Percentiles rank a stretch among this genome's conserved stretches.
Conservation (phyloP, 1,284 basidiomycete genomes). For the Thelephora terrestris region DNA sequence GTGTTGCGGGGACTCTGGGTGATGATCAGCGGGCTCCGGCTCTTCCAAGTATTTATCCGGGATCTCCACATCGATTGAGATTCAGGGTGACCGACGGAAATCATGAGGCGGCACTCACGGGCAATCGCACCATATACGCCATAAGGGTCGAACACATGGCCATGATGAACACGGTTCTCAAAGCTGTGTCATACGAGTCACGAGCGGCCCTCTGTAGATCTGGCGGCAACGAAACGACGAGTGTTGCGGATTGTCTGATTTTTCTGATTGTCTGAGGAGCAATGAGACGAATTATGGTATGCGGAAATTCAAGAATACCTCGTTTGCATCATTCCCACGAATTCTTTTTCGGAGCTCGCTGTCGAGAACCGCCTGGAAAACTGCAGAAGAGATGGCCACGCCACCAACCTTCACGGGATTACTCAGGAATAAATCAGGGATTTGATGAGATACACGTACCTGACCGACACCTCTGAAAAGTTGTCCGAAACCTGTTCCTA, state of each 20-base stretch:
- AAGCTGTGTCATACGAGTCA: slow-evolving; percentile 57
- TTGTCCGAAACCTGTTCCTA: slow-evolving; percentile 76
- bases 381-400: slow-evolving; percentile 69
- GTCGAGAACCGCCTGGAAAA: slow-evolving; percentile 67
- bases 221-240: slow-evolving; percentile 49
- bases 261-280: slow-evolving; percentile 44
- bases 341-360: slow-evolving; percentile 55
- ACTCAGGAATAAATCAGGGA: slow-evolving; percentile 1
- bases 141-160: slow-evolving; percentile 55
- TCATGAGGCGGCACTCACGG: slow-evolving; percentile 34
- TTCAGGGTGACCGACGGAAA: background rate
- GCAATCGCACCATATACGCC: slow-evolving; percentile 54
- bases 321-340: slow-evolving; percentile 46
- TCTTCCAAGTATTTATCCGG: slow-evolving; percentile 47
- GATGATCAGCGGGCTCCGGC: background rate
- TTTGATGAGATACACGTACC: slow-evolving; percentile 8
- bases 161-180: slow-evolving; percentile 66
- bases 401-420: slow-evolving; percentile 69
- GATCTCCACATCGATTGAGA: slow-evolving; percentile 30
- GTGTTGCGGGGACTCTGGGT: too few species aligned
- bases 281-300: background rate
- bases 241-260: slow-evolving; percentile 63
- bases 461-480: slow-evolving; percentile 65
- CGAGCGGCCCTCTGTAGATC: slow-evolving; percentile 55
- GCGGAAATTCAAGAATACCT: slow-evolving; percentile 28